These are phyloP conservation scores for Aureobasidium sp. DNA, from an alignment of 2,329 filamentous ascomycete genomes.

Conservation along the genomic window DNA sequence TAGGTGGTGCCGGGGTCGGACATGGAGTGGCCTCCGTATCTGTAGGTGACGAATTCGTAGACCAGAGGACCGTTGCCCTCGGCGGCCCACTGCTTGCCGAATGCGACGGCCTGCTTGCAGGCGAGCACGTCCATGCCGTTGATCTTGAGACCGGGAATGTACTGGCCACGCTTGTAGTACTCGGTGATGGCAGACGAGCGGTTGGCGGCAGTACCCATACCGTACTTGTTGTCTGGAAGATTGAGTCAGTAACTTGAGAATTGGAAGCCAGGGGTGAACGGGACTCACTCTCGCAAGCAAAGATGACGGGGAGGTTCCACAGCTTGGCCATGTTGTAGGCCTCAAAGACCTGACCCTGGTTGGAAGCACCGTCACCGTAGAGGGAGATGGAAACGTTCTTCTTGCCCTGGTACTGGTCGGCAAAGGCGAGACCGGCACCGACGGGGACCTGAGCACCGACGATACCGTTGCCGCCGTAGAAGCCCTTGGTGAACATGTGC, in stretches of 20 bases:
- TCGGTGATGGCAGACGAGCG: slow-evolving; percentile 93
- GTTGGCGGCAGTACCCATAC: slow-evolving; percentile 95
- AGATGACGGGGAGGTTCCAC: slow-evolving; percentile 91
- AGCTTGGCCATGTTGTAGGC: slow-evolving; percentile 99
- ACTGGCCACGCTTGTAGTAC: slow-evolving; percentile 99
- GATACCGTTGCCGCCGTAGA: slow-evolving; percentile 98
- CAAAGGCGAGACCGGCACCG: slow-evolving; percentile 91
- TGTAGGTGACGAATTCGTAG: slow-evolving; percentile 98
- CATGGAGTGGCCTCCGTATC: slow-evolving; percentile 99
- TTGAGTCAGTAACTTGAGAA: slow-evolving; percentile 16
- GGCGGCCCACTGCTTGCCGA: slow-evolving; percentile 80
- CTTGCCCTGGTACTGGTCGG: slow-evolving; percentile 84
- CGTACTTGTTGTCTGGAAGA: slow-evolving; percentile 94
- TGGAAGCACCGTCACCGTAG: slow-evolving; percentile 96
- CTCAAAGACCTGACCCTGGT: slow-evolving; percentile 99
- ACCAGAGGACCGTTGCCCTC: slow-evolving; percentile 86
- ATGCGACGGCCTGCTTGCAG: slow-evolving; percentile 90
- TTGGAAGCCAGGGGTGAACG: neutral
- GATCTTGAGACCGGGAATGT: slow-evolving; percentile 98
- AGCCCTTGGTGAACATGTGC: slow-evolving; percentile 99
- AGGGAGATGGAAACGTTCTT: slow-evolving; percentile 81
- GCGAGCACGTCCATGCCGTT: slow-evolving; percentile 99
- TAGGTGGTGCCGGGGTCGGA: slow-evolving; percentile 98
- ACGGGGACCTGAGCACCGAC: slow-evolving; percentile 98
- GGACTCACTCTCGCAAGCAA: slow-evolving; percentile 88